These are phyloP conservation scores for Fraxinus paxiana DNA, from an alignment of 305 asterid species.

Conservation along the genomic window DNA sequence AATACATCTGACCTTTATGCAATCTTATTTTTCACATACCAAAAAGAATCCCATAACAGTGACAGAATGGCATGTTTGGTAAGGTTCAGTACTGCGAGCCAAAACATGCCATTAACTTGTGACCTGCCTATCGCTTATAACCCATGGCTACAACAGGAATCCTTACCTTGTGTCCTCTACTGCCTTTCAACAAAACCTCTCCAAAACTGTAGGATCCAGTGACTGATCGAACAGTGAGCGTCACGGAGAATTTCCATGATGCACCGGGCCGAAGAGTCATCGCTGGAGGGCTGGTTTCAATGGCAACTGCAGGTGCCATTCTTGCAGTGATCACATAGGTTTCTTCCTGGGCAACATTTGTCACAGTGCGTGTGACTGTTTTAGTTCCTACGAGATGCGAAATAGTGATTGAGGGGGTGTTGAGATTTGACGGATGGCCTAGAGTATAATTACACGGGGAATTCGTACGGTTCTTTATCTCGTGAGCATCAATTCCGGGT, in stretches of 20 bases:
- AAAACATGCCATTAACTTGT: not conserved
- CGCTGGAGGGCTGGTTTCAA: conserved; percentile 89
- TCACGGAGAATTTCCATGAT: conserved; percentile 54
- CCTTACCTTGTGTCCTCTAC: conserved; percentile 85
- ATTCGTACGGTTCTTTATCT: conserved; percentile 60
- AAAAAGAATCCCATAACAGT: conserved; percentile 43
- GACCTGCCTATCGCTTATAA: conserved; percentile 42
- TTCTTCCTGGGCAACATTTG: conserved; percentile 85
- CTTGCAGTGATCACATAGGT: conserved; percentile 79
- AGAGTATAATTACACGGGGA: conserved; percentile 94
- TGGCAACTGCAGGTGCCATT: conserved; percentile 91
- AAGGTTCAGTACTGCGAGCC: not conserved
- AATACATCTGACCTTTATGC: conserved; percentile 33
- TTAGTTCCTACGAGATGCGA: conserved; percentile 90
- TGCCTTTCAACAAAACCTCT: conserved; percentile 84
- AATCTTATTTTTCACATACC: conserved; percentile 39
- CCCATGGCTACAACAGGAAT: conserved; percentile 85
- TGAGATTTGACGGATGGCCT: conserved; percentile 79
- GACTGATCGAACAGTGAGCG: conserved; percentile 70
- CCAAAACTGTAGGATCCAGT: conserved; percentile 88
- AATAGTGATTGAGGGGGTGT: conserved; percentile 74
- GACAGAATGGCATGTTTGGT: not conserved
- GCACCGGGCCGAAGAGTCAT: conserved; percentile 77
- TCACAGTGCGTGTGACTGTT: conserved; percentile 71
- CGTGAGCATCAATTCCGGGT: conserved; percentile 70